Percentiles rank a stretch among this genome's conserved stretches.
Conservation (phyloP, 257 asterid species). For the Solanum sejunctum region DNA sequence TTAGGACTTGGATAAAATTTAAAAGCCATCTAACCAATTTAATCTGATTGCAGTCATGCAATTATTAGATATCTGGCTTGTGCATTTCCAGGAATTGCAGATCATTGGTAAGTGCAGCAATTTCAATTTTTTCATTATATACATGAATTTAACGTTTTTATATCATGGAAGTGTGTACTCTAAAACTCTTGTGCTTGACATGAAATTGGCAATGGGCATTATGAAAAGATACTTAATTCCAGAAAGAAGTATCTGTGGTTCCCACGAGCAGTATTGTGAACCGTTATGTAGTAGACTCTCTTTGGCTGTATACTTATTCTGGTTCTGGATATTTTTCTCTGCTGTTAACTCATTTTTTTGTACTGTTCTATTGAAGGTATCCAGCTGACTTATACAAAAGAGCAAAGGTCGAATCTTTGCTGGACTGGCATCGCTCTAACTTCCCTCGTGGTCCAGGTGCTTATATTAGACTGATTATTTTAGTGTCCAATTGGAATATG, state of each 20-base stretch:
- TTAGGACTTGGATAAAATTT: neutral
- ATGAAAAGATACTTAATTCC: neutral
- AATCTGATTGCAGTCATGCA: constrained; percentile 66
- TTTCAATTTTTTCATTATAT: neutral
- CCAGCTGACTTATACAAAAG: constrained; percentile 68
- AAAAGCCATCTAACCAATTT: neutral
- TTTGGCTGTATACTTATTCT: neutral
- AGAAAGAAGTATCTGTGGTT: neutral
- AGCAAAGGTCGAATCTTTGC: constrained; percentile 69
- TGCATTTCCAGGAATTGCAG: constrained; percentile 78
- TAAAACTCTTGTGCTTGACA: neutral
- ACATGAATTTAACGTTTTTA: neutral
- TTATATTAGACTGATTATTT: neutral
- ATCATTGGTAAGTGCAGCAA: constrained; percentile 70
- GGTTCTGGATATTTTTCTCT: neutral
- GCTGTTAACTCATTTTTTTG: neutral
- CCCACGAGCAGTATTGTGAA: neutral
- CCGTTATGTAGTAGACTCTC: neutral
- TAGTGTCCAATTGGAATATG: neutral
- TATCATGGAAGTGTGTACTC: neutral
- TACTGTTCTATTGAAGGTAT: constrained; percentile 39
- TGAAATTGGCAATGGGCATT: neutral
- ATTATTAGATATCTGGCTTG: constrained; percentile 59
- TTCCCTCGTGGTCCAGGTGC: constrained; percentile 73
- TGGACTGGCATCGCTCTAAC: constrained; percentile 89